Evolutionary conservation across 768 basidiomycete genomes (phyloP).

Genomic region (Holtermanniella nyarrowii): DNA sequence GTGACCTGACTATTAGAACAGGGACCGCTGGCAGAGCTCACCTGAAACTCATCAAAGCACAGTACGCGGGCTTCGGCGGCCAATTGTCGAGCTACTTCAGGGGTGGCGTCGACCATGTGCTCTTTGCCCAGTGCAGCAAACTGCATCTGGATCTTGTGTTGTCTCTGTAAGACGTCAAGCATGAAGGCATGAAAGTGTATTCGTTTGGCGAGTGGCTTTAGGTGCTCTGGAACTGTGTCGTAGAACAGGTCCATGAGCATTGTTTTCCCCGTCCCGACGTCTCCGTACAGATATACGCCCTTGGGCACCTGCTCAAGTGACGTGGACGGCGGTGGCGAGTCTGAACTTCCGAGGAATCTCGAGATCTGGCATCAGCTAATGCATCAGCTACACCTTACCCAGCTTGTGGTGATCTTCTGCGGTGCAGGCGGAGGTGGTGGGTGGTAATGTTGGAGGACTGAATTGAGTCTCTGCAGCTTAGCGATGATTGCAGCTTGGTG

Average conservation of each 20-base stretch:
- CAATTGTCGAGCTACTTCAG: constrained; percentile 75
- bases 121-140: constrained; percentile 47
- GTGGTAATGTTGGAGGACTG: background rate
- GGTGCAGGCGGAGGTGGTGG: background rate
- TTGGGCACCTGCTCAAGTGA: constrained; percentile 57
- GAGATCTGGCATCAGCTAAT: constrained; percentile 10
- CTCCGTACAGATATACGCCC: constrained; percentile 89
- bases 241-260: constrained; percentile 99
- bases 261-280: constrained; percentile 86
- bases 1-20: constrained; percentile 53
- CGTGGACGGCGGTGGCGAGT: constrained; percentile 12
- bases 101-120: constrained; percentile 65
- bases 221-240: constrained; percentile 52
- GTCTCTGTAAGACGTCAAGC: constrained; percentile 92
- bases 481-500: background rate
- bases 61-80: constrained; percentile 74
- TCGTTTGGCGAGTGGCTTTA: constrained; percentile 41
- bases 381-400: background rate
- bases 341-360: constrained; percentile 16
- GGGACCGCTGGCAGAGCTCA: constrained; percentile 34
- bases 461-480: background rate
- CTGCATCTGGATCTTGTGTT: constrained; percentile 19
- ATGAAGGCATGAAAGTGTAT: constrained; percentile 99
- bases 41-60: constrained; percentile 98
- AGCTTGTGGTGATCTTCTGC: background rate